Conservation (phyloP, 306 rosid species). For the Cucurbita moschata region DNA sequence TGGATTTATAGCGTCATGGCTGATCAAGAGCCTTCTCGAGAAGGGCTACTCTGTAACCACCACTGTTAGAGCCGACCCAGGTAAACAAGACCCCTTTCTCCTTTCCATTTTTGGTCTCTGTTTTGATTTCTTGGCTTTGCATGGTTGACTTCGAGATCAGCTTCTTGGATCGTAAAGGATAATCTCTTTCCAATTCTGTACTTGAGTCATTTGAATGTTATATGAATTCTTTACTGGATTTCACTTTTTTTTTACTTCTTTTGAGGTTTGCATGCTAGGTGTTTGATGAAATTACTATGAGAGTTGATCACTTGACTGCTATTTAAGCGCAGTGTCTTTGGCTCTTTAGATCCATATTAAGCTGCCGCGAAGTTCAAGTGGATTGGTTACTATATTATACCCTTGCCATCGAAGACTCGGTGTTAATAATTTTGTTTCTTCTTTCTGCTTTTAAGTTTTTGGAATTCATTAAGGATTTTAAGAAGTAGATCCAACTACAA, state of each 20-base stretch:
- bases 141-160: not conserved
- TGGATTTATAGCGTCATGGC: slow-evolving; percentile 53
- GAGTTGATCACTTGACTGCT: not conserved
- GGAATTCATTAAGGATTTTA: not conserved
- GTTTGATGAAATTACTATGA: not conserved
- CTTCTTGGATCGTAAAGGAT: not conserved
- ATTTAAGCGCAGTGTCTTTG: not conserved
- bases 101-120: not conserved
- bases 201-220: not conserved
- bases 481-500: not conserved
- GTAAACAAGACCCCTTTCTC: not conserved
- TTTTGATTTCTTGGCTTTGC: not conserved
- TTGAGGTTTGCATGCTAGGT: not conserved
- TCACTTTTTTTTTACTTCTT: not conserved
- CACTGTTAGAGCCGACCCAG: slow-evolving; percentile 33
- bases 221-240: not conserved
- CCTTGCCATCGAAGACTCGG: not conserved
- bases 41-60: slow-evolving; percentile 34
- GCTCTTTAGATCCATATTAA: too few relatives aligned
- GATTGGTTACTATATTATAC: not conserved
- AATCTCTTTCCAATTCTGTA: not conserved
- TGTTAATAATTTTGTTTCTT: not conserved
- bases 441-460: not conserved
- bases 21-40: slow-evolving; percentile 43
- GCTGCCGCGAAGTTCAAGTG: not conserved